Percentiles rank a stretch among this genome's conserved stretches.
These are phyloP conservation scores for Chernovozyma sophiae-reginae DNA, from an alignment of 1,139 yeast species.

Conservation along the genomic window DNA sequence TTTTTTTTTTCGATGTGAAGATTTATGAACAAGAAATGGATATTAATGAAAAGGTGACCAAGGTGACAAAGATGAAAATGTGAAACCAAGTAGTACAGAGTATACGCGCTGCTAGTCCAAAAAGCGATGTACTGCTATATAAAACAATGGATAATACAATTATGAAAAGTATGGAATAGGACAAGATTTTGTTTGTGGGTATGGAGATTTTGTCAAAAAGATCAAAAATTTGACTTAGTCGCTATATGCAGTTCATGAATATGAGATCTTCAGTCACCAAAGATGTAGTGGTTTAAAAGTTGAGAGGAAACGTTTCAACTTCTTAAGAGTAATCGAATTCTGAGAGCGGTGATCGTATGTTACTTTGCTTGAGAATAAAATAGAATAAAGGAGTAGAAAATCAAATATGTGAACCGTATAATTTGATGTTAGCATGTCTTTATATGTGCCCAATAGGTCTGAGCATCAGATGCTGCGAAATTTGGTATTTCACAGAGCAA, in stretches of 20 bases:
- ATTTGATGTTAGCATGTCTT: no score
- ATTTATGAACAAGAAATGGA: neutral
- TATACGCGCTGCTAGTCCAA: neutral
- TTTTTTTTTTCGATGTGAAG: neutral
- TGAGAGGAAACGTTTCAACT: neutral
- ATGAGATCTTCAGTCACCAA: no score
- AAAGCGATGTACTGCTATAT: neutral
- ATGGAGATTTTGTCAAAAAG: neutral
- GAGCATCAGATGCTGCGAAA: no score
- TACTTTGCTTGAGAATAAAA: no score
- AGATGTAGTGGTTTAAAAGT: no score
- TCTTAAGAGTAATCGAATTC: no score
- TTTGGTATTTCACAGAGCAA: no score
- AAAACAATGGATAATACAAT: neutral
- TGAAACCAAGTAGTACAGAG: neutral
- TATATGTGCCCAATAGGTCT: no score
- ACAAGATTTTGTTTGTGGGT: neutral
- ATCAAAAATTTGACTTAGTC: neutral
- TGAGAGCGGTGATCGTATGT: no score
- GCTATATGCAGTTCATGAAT: no score
- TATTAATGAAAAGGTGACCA: neutral
- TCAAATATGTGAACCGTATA: no score
- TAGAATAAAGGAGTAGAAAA: no score
- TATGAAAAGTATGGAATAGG: neutral
- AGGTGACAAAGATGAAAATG: neutral